Evolutionary conservation across 2,329 filamentous ascomycete genomes (phyloP).

Genomic region (Trichoderma cornu-damae): DNA sequence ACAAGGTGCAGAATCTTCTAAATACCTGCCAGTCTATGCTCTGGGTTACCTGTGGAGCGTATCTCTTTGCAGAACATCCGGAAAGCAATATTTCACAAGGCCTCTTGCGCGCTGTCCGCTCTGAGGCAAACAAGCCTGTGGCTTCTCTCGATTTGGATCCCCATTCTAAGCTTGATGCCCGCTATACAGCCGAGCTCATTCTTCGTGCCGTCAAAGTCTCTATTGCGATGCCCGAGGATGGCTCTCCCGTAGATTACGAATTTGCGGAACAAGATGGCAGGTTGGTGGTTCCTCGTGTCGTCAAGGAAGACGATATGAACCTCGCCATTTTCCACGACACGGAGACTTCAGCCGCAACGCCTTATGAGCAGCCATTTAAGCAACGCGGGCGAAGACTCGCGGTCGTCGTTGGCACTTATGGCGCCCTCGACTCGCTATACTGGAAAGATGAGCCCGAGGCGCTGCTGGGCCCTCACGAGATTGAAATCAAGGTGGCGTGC

Average conservation of each 20-base stretch:
- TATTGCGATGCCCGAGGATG: slow-evolving; percentile 20
- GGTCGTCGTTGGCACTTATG: slow-evolving; percentile 37
- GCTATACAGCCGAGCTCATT: slow-evolving; percentile 32
- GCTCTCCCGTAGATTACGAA: slow-evolving; percentile 26
- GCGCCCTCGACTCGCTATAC: slow-evolving; percentile 38
- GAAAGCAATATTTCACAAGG: slow-evolving; percentile 43
- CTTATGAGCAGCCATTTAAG: slow-evolving; percentile 36
- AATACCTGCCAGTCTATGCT: slow-evolving; percentile 34
- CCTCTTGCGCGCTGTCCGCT: slow-evolving; percentile 42
- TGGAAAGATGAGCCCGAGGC: slow-evolving; percentile 34
- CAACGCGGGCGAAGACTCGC: slow-evolving; percentile 32
- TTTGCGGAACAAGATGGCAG: slow-evolving; percentile 29
- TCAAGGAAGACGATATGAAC: slow-evolving; percentile 27
- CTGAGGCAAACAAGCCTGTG: slow-evolving; percentile 41
- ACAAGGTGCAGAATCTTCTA: slow-evolving; percentile 34
- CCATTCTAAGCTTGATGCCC: slow-evolving; percentile 28
- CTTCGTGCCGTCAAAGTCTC: slow-evolving; percentile 26
- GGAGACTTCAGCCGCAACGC: slow-evolving; percentile 23
- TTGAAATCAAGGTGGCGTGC: slow-evolving; percentile 42
- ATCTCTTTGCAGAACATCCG: slow-evolving; percentile 33
- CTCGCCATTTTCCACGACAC: slow-evolving; percentile 27
- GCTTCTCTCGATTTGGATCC: slow-evolving; percentile 44
- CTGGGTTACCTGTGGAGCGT: slow-evolving; percentile 40
- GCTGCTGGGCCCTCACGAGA: slow-evolving; percentile 32
- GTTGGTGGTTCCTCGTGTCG: slow-evolving; percentile 29